Base-by-base conservation (phyloP, 2,329 filamentous ascomycete genomes). In the Fusarium incarnatum region DNA sequence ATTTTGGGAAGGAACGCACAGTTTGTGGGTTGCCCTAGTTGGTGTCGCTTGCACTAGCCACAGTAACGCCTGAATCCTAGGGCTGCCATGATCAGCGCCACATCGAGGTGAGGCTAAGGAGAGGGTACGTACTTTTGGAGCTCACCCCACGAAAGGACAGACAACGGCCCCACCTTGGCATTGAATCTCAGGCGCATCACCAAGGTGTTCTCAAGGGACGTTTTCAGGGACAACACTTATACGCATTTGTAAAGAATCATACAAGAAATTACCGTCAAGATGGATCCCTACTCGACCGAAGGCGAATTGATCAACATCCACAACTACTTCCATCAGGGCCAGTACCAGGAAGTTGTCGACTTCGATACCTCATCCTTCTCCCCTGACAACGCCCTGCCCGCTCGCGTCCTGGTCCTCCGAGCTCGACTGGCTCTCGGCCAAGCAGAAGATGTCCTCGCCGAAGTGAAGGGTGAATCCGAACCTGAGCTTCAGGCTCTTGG, bases 291-390 rank as follows among this genome's bases (percentile, higher is more conserved):
- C 80, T 91, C 89, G 49, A 86, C 89, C 70, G 89, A 92, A 81
- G 89, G 89, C 82, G 90, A 92, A 83, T 82, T 92, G 75, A 87
- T 92, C 79, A 91, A 90, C 82, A 87, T 92, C 71, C 88, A 91
- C 83, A 91, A 88, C 81, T 81, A 88, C 81, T 92, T 91, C 82
- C 87, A 91, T 80, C 88, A 91, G 80, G 94, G 93, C 78, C 94
- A 97, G 85, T 97, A 93, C 86, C 88, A 93, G 77, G 86, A 91
- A 77, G 94, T 97, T 70, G 81, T 97, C 81, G 91, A 96, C 83
- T 97, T 94, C 82, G 92, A 97, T 81, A 91, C 90, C 45, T 89
- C 91, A 8, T 85, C 90, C 64, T 91, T 98, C 77, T 96, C 93
- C 46, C 74, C 90, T 69, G 89, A 92, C 76, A 98, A 98, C 83